Conservation (phyloP, 306 rosid genomes). For the Prunus padus region DNA sequence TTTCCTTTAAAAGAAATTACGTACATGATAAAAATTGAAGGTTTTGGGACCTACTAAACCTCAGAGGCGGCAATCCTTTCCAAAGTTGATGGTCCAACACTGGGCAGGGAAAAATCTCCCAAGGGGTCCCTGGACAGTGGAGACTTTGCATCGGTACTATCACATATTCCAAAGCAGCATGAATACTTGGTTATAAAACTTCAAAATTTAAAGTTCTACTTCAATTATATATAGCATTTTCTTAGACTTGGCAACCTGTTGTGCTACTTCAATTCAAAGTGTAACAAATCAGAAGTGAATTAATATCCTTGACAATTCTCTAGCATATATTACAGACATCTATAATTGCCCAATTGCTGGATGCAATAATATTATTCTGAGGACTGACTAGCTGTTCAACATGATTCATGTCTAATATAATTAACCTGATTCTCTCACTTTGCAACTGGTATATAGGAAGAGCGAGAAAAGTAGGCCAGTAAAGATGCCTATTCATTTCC, state of each 20-base stretch:
- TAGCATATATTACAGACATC: no score
- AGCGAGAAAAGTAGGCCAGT: not conserved
- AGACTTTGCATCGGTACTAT: not conserved
- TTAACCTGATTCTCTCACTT: not conserved
- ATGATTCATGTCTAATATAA: not conserved
- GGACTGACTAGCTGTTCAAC: conserved; percentile 3
- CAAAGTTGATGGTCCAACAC: not conserved
- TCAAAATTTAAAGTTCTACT: no score
- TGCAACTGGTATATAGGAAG: not conserved
- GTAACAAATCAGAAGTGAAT: not conserved
- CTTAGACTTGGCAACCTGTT: no score
- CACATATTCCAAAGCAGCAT: not conserved
- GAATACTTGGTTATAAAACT: not conserved
- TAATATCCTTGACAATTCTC: no score
- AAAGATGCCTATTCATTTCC: not conserved
- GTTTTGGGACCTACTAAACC: not conserved
- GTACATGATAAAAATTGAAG: not conserved
- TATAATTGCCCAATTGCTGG: not conserved
- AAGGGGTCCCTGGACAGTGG: not conserved
- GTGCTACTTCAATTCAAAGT: no score
- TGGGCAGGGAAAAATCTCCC: not conserved
- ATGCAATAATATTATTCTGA: not conserved
- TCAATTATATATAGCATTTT: no score
- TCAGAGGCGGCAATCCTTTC: not conserved
- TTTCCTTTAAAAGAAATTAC: not conserved